phyloP scores from a whole-genome alignment of 2,329 filamentous ascomycete species.

The Sphaceloma murrayae region DNA sequence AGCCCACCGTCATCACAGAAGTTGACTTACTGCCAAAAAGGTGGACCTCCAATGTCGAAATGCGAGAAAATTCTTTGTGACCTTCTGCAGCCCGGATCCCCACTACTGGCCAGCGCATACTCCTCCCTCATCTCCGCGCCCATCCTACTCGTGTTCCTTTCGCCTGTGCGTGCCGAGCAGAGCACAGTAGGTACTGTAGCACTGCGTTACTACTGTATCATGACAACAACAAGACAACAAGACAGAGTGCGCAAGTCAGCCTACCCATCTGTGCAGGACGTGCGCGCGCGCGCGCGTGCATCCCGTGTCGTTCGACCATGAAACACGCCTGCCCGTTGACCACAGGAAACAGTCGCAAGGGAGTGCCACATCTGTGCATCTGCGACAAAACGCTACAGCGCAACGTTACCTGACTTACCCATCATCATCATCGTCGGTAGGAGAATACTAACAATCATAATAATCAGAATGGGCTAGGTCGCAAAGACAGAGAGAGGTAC shows the following conservation, averaged over 20 bases:
- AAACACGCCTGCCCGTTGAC: slow-evolving; percentile 11
- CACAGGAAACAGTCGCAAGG: slow-evolving; percentile 6
- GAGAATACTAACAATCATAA: too few species aligned
- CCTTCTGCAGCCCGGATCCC: neutral
- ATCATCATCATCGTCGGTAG: slow-evolving; percentile 1
- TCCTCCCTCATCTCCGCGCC: slow-evolving; percentile 9
- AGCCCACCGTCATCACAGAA: too few species aligned
- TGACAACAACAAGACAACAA: too few species aligned
- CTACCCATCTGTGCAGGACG: neutral
- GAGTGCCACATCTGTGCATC: slow-evolving; percentile 4
- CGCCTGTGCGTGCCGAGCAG: neutral
- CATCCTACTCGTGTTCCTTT: slow-evolving; percentile 7
- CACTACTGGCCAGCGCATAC: neutral
- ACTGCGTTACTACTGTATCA: too few species aligned
- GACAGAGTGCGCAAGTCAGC: too few species aligned
- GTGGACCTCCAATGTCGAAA: slow-evolving; percentile 8
- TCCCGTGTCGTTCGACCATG: slow-evolving; percentile 3
- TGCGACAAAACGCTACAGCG: neutral
- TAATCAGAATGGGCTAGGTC: too few species aligned
- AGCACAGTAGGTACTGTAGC: too few species aligned
- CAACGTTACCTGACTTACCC: neutral
- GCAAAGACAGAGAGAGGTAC: too few species aligned
- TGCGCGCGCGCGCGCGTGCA: slow-evolving; percentile 7
- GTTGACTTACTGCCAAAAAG: too few species aligned
- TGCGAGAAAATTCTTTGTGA: neutral